Base-by-base conservation (phyloP, 1,139 yeast species). In the Debaryomyces coudertii region DNA sequence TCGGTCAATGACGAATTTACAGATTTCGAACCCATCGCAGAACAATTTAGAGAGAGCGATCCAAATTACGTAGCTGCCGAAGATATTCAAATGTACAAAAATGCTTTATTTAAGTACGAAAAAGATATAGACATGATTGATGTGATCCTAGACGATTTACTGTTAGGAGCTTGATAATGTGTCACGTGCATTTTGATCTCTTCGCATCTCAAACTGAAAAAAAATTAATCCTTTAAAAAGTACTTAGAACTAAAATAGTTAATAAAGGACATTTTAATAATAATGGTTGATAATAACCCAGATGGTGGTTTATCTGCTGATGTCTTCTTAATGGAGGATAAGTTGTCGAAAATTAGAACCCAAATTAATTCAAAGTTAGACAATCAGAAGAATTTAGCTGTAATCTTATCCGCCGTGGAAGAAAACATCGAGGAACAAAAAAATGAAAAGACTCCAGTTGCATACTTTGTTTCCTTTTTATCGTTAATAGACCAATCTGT, bases 381-480 rank as follows among this genome's bases (percentile, higher is more conserved):
- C 29, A 89, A 90, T 65, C 97, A 90, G 69, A 87, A 86, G 61
- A 90, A 87, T 50, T 65, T 73, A 44, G 79, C 80, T n/a, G 60
- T 90, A 36, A 85, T 92, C 50, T 76, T 93, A 44, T 79, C 86
- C 15, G 96, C 97, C 2, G 93, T 93, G 40, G 99, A 93, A 64
- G 97, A 90, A 56, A 89, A 88, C 55, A 77, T 93, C 44, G 77
- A 78, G 43, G 92, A 87, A 53, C 92, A 87, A 60, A 77, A 81
- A 43, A 81, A 83, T 49, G 78, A 68, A 64, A 59, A 76, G 67
- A 63, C 83, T 1, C 79, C 88, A 28, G 85, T 87, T 12, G 86
- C 92, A 2, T 93, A 93, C 65, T 85, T 90, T 59, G 85, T 90
- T 12, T 87, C 97, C 0, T 86, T 93, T 55, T 70, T 92, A 52